These are phyloP conservation scores for Plasmodium vivax DNA, from an alignment of 169 alveolate species.

Conservation along the genomic window DNA sequence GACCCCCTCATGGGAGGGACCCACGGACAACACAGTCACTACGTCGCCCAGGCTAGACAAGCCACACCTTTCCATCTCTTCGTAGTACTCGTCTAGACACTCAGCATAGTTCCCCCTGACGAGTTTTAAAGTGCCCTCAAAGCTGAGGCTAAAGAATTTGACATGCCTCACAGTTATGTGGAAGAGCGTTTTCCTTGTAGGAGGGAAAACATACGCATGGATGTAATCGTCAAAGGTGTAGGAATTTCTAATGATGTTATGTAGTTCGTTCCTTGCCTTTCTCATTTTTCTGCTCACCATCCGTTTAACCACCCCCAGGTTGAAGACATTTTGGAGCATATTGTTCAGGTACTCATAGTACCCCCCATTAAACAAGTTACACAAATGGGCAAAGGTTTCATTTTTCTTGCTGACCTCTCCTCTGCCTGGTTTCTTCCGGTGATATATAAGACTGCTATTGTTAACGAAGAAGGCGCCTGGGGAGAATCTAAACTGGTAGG, in stretches of 20 bases:
- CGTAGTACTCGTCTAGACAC: neutral
- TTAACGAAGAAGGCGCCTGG: neutral
- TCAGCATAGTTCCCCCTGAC: slow-evolving; percentile 4
- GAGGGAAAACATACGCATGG: slow-evolving; percentile 41
- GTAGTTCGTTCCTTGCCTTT: neutral
- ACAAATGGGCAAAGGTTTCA: neutral
- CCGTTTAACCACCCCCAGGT: neutral
- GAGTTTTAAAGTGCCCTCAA: slow-evolving; percentile 14
- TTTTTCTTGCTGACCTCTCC: neutral
- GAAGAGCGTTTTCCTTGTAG: neutral
- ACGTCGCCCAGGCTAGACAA: neutral
- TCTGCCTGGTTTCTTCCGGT: neutral
- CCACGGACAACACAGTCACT: slow-evolving; percentile 3
- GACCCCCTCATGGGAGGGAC: neutral
- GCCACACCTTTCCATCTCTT: neutral
- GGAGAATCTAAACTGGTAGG: too few relatives aligned
- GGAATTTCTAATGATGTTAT: neutral
- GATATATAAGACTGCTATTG: neutral
- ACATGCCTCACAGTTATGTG: slow-evolving; percentile 8
- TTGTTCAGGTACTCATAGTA: neutral
- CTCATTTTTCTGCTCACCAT: slow-evolving; percentile 1
- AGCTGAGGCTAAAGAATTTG: slow-evolving; percentile 27
- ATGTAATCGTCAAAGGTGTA: slow-evolving; percentile 1
- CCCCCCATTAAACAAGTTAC: neutral
- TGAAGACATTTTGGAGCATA: neutral